Base-by-base conservation (phyloP, 345 rosid species). In the Gossypium thurberi region DNA sequence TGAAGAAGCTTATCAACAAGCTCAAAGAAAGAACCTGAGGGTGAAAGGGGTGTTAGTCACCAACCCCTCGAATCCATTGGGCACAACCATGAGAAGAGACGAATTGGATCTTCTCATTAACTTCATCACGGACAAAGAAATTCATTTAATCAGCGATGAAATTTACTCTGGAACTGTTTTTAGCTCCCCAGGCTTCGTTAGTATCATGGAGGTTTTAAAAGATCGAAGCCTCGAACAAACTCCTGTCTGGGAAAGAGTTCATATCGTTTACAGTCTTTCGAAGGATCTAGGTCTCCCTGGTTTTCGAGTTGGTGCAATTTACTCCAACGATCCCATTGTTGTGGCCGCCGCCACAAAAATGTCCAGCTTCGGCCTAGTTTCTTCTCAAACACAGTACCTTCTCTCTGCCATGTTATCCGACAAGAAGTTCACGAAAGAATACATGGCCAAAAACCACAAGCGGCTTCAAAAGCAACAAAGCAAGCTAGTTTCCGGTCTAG, bases 211-310 rank as follows among this genome's bases (percentile, higher is more conserved):
- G 58, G 82, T 89, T 60, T 69, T 91, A 13, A 81, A 85, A 55
- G 88, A 87, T 70, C 82, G 78, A 75, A 81, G 84, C 70, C 78
- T 75, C 11, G 84, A 86, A 57, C 73, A 85, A 66, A 81, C 81
- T 8, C 85, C 87, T 11, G 86, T 85, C 21, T 77, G 81, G 74
- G 80, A 83, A 40, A 74, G 87, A 60, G 91, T 91, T 75, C 97
- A 91, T 70, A 60, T 86, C 43, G 94, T 91, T 46, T 89, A 87
- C 12, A 89, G 94, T 42, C 89, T 91, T 25, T 91, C 97, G 1
- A 91, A 91, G 57, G 97, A 91, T 73, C 83, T 91, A 3, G 97
- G 94, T 1, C 92, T 91, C 4, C 92, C 97, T 58, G 97, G 97
- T 72, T 91, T 91, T 77, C 89, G 97, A 42, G 97, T 91, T 25